phyloP scores from a whole-genome alignment of 192 early-diverging fungal species.

The Ambispora gerdemannii region DNA sequence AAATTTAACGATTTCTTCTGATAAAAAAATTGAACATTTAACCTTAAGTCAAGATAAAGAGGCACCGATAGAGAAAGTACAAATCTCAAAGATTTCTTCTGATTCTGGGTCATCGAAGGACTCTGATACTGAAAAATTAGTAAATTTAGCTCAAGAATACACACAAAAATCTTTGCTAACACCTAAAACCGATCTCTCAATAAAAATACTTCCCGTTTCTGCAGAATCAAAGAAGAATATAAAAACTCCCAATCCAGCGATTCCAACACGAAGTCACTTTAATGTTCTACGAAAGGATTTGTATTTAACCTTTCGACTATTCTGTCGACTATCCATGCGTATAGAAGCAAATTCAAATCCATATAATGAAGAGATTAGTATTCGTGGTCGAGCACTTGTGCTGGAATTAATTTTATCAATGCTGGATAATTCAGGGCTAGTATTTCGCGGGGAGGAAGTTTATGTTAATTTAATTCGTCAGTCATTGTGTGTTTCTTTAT shows the following conservation, averaged over 20 bases:
- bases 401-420: conserved; percentile 48
- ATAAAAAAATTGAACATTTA: not conserved
- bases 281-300: conserved; percentile 41
- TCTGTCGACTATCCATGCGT: conserved; percentile 43
- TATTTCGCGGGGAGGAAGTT: conserved; percentile 39
- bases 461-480: conserved; percentile 43
- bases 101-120: not conserved
- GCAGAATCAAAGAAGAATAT: conserved; percentile 21
- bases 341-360: conserved; percentile 33
- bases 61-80: not conserved
- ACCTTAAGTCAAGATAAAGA: not conserved
- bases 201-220: conserved; percentile 7
- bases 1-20: not conserved
- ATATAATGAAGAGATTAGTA: conserved; percentile 40
- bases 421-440: conserved; percentile 47
- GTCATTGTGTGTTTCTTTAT: conserved; percentile 45
- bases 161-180: conserved; percentile 8
- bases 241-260: conserved; percentile 27
- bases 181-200: conserved; percentile 12
- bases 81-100: not conserved
- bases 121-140: not conserved
- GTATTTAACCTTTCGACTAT: conserved; percentile 42
- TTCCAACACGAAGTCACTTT: conserved; percentile 22
- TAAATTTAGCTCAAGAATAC: not conserved
- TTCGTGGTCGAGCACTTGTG: conserved; percentile 42